Evolutionary conservation across 495 filamentous ascomycete genomes (phyloP).

Genomic region (Hypomontagnella submonticulosa): DNA sequence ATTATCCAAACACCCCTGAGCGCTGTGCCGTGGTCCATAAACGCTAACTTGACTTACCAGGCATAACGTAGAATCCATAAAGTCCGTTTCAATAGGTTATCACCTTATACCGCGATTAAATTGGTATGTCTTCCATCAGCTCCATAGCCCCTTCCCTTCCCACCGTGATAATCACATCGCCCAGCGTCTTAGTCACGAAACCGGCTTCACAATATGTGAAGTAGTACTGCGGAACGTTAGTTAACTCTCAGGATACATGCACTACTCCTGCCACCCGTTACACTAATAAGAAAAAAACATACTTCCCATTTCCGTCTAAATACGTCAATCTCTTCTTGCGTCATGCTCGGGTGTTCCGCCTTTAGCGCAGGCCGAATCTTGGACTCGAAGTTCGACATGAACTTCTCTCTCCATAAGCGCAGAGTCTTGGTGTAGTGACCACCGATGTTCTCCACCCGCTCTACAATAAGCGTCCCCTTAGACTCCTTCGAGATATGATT

Average conservation of each 20-base stretch:
- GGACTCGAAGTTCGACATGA: slow-evolving; percentile 67
- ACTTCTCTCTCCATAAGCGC: slow-evolving; percentile 72
- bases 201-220: slow-evolving; percentile 79
- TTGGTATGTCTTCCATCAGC: slow-evolving; percentile 72
- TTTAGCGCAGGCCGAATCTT: slow-evolving; percentile 66
- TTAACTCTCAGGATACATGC: background rate
- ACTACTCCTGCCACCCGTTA: background rate
- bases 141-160: slow-evolving; percentile 73
- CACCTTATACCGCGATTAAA: slow-evolving; percentile 47
- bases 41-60: too few species aligned
- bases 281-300: slow-evolving; percentile 20
- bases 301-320: slow-evolving; percentile 77
- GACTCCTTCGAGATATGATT: slow-evolving; percentile 68
- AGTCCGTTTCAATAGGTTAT: background rate
- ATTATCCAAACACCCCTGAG: too few species aligned
- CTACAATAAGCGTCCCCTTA: slow-evolving; percentile 67
- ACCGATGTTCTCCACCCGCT: slow-evolving; percentile 73
- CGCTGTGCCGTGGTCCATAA: too few species aligned
- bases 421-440: slow-evolving; percentile 76
- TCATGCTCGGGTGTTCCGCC: slow-evolving; percentile 64
- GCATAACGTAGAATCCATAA: too few species aligned
- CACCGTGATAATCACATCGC: slow-evolving; percentile 75
- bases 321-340: slow-evolving; percentile 66
- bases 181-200: slow-evolving; percentile 74
- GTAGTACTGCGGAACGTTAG: slow-evolving; percentile 65